Conservation (phyloP, 441 rosid species). For the Omphalea diandra region DNA sequence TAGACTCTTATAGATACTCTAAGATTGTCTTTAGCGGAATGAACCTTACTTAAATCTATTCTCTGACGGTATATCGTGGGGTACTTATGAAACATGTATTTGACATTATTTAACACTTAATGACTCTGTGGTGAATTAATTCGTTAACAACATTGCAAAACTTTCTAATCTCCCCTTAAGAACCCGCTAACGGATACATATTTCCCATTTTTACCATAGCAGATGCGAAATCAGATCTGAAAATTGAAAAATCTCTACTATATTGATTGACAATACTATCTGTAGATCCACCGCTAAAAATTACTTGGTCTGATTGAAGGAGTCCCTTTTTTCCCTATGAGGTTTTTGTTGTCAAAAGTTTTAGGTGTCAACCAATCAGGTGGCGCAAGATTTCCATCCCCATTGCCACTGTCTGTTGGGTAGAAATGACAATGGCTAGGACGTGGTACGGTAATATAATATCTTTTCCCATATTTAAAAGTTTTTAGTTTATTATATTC, state of each 20-base stretch:
- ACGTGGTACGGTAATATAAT: too few relatives aligned
- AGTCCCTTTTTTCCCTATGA: slow-evolving; percentile 54
- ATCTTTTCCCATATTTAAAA: too few relatives aligned
- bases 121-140: neutral
- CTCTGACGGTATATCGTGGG: neutral
- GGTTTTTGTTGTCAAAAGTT: slow-evolving; percentile 50
- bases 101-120: neutral
- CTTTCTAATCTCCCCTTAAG: slow-evolving; percentile 39
- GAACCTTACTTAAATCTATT: too few relatives aligned
- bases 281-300: slow-evolving; percentile 48
- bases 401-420: slow-evolving; percentile 28
- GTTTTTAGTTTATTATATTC: too few relatives aligned
- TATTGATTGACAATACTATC: slow-evolving; percentile 47
- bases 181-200: slow-evolving; percentile 41
- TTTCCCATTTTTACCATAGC: slow-evolving; percentile 70
- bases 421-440: too few relatives aligned
- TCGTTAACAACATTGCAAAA: slow-evolving; percentile 42
- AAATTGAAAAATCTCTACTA: slow-evolving; percentile 32
- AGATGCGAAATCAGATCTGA: slow-evolving; percentile 44
- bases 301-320: slow-evolving; percentile 44
- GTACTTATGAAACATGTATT: neutral
- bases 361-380: slow-evolving; percentile 56
- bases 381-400: slow-evolving; percentile 38
- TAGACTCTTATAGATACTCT: too few relatives aligned
- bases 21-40: neutral